Evolutionary conservation across 1,284 basidiomycete species (phyloP), one percentile per base, ranked within the genome.

Genomic region (Inonotus obliquus): DNA sequence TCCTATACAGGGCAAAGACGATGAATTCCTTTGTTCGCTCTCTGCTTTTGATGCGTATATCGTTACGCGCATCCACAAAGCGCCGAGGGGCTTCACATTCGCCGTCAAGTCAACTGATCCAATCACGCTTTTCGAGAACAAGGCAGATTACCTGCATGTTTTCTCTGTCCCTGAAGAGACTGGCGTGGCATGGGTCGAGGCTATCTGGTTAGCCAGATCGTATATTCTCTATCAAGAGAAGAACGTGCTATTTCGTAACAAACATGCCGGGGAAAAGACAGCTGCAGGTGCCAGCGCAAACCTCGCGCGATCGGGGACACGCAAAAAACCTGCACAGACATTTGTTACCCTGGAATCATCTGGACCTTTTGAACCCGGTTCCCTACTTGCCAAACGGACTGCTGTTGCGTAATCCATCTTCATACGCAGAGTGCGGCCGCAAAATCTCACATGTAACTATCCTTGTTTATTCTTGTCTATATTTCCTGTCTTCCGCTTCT

Each of bases 81-180:
- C 90, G 1, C 90, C 91, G 0, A 92, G 91, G 70, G 79, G 83
- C 0, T 94, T 87, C 67, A 82, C 86, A 14, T 95, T 96, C 69
- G 86, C 91, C 21, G 75, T 94, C 70, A 96, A 96, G 75, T 92
- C 89, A 44, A 92, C 91, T 14, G 92, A 96, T 68, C 90, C 89
- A 66, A 77, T 91, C 21, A 83, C 87, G 1, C 81, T 88, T 69
- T 96, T 96, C 69, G 92, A 95, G 75, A 86, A 93, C 71, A 83
- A 85, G 5, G 79, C 84, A 25, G 94, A 96, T 68, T 96, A 94
- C 73, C 74, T 92, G 61, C 92, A 94, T 69, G 77, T 87, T 57
- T 92, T 96, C 70, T 86, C 86, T 23, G 88, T 88, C 63, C 82
- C 85, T 44, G 83, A 87, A 69, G 81, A 79, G 49, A 86, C 88